Conservation (phyloP, 768 basidiomycete species). For the Lyophyllum atratum region DNA sequence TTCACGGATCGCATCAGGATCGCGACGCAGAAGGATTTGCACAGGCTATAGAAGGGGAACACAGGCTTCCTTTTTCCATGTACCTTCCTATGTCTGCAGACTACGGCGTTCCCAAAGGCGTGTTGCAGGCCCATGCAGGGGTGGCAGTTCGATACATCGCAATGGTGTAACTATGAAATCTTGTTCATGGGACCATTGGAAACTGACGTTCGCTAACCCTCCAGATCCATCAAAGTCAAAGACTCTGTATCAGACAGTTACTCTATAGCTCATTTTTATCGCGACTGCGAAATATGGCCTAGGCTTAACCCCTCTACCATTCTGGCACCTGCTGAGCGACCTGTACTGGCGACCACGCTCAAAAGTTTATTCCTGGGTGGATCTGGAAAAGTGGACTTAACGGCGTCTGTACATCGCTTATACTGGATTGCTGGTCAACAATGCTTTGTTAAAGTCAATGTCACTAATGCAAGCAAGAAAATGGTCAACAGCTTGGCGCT, state of each 20-base stretch:
- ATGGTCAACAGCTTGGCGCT: slow-evolving; percentile 66
- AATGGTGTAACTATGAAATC: slow-evolving; percentile 60
- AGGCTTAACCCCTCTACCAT: slow-evolving; percentile 61
- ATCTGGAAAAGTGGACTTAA: slow-evolving; percentile 62
- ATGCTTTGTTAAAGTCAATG: slow-evolving; percentile 64
- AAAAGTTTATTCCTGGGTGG: slow-evolving; percentile 65
- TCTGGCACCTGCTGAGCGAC: slow-evolving; percentile 60
- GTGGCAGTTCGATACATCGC: slow-evolving; percentile 75
- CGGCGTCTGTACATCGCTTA: slow-evolving; percentile 66
- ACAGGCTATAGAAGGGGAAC: slow-evolving; percentile 63
- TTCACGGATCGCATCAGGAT: slow-evolving; percentile 43
- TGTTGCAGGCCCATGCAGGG: slow-evolving; percentile 55
- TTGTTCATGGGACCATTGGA: neutral
- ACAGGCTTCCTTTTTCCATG: slow-evolving; percentile 74
- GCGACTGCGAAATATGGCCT: slow-evolving; percentile 80
- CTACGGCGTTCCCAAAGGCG: slow-evolving; percentile 61
- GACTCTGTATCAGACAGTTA: slow-evolving; percentile 57
- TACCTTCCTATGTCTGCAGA: slow-evolving; percentile 56
- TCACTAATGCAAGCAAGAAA: slow-evolving; percentile 70
- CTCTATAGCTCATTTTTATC: slow-evolving; percentile 90
- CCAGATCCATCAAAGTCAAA: slow-evolving; percentile 75
- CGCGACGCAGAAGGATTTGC: slow-evolving; percentile 65
- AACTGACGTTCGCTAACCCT: slow-evolving; percentile 9
- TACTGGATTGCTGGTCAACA: slow-evolving; percentile 84
- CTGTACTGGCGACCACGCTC: slow-evolving; percentile 57